Evolutionary conservation across 129 eudicot species (phyloP), one percentile per base, ranked within the genome.

Genomic region (Flaveria brownii): DNA sequence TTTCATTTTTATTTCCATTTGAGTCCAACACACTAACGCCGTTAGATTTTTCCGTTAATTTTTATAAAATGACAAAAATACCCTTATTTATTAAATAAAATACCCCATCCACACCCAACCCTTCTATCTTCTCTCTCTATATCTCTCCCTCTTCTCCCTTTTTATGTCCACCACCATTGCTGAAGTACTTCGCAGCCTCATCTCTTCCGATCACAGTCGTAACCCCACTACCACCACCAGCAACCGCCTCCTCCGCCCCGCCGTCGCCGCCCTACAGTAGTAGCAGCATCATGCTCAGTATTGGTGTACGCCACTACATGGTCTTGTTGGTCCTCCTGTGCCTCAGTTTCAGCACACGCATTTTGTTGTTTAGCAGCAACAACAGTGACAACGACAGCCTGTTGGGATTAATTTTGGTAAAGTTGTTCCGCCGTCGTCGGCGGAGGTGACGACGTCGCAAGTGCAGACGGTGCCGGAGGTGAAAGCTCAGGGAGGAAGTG

Each of bases 361-460:
- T 77, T 85, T 85, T 57, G 74, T 79, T 11, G 51, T 78, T 65
- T 84, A 70, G 9, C 84, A 50, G 2, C 84, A 74, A n/a, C n/a
- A n/a, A n/a, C n/a, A n/a, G 49, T 50, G 77, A 4, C 83, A 74
- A 69, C 74, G 77, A 2, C 84, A 76, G 16, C 78, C 85, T 3
- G 80, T 68, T 22, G 80, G 81, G n/a, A n/a, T n/a, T n/a, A n/a
- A n/a, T n/a, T n/a, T n/a, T n/a, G n/a, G n/a, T n/a, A n/a, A n/a
- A n/a, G n/a, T n/a, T n/a, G n/a, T n/a, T n/a, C n/a, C n/a, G n/a
- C n/a, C n/a, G n/a, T n/a, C n/a, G 63, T 63, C 33, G 81, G 75
- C 57, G 64, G 75, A 61, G 33, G 49, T 17, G n/a, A 22, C 64
- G 50, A 77, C 66, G 83, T 25, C 75, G 12, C 84, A 70, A 39